Evolutionary conservation across 2,329 filamentous ascomycete genomes (phyloP), one percentile per base, ranked within the genome.

Genomic region (Didymella glomerata): DNA sequence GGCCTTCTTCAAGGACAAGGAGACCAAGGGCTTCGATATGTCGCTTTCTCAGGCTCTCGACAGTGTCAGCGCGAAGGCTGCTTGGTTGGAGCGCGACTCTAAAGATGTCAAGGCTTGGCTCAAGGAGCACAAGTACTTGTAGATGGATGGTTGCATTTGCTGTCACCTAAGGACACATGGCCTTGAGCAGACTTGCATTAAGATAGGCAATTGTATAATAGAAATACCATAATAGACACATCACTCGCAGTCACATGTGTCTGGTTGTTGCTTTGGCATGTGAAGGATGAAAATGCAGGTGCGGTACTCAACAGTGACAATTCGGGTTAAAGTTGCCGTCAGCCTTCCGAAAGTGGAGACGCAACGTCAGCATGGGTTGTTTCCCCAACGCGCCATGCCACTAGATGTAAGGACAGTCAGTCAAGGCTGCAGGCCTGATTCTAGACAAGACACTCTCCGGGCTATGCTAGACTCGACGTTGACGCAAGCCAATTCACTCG

Each of bases 31-130:
- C 42, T 98, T 92, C 72, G 92, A 96, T 73, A 89, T 93, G 75
- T 88, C 91, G 48, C 82, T 98, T 57, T 92, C 92, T n/a, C 94
- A 98, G 82, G 94, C 90, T 76, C 84, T 90, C 67, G 94, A 98
- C 76, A 84, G 88, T 4, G 90, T 97, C 70, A 86, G 86, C 61
- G 93, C 93, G 54, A 98, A 97, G 86, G 84, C 89, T 68, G 85
- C 88, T 60, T 96, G 92, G 92, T 76, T 96, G 55, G 80, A 87
- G 76, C 86, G 92, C 58, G 93, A 97, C 77, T 82, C 84, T 42
- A 84, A 86, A 27, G 92, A 96, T 77, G 90, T 97, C n/a, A 84
- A 86, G 75, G 71, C 77, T 53, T 93, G 90, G 89, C 79, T 92
- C 64, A 86, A 86, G 77, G 81, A 85, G 70, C 87, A 89, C 68